These are phyloP conservation scores for Haplosporangium gracile DNA, from an alignment of 192 early-diverging fungal species.

Conservation along the genomic window DNA sequence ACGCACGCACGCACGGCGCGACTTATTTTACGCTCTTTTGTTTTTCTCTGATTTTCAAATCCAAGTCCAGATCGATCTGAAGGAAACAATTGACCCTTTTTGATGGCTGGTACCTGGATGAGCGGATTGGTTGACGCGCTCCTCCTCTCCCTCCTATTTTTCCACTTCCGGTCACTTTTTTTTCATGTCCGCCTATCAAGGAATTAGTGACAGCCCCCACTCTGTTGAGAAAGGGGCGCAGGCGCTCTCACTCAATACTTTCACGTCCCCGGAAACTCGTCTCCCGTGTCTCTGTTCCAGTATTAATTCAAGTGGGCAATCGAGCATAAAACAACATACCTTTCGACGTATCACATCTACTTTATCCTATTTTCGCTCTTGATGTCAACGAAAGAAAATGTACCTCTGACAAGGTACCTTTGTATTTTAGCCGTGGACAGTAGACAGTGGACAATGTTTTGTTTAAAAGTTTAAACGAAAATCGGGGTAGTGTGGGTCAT, in stretches of 20 bases:
- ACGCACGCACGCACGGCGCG: background rate
- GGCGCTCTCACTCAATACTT: too few species aligned
- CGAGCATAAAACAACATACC: background rate
- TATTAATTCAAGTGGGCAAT: background rate
- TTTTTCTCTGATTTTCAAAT: background rate
- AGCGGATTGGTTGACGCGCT: too few species aligned
- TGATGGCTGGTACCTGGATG: too few species aligned
- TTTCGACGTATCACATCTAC: background rate
- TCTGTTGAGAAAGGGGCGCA: too few species aligned
- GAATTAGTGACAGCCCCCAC: too few species aligned
- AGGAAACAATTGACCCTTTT: background rate
- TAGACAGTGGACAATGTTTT: background rate
- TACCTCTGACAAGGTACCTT: background rate
- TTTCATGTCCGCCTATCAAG: too few species aligned
- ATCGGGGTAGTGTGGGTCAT: background rate
- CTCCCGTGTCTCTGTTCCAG: background rate
- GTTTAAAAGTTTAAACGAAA: background rate
- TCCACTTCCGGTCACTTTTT: too few species aligned
- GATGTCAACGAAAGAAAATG: background rate
- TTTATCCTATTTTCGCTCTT: too few species aligned
- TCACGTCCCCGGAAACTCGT: too few species aligned
- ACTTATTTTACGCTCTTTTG: background rate
- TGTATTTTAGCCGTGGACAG: background rate
- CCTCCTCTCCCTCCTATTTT: too few species aligned
- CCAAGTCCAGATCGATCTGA: background rate